Evolutionary conservation across 2,329 filamentous ascomycete species (phyloP), one percentile per base, ranked within the genome.

Genomic region (Leptographium galeiforme): DNA sequence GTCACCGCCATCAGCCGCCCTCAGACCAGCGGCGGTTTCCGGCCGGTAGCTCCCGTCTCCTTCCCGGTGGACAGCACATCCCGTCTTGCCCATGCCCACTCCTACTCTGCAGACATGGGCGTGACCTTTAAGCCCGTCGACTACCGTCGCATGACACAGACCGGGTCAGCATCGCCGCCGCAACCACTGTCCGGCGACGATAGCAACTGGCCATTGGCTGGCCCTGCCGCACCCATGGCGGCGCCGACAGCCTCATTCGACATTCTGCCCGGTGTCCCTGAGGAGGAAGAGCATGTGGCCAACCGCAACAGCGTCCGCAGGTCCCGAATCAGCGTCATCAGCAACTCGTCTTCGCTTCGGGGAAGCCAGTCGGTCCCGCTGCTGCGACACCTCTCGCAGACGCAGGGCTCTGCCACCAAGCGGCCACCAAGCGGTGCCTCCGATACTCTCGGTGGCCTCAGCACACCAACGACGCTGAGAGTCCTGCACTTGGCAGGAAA

Each of bases 241-340:
- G 18, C 55, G 6, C 38, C 50, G 2, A 44, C 54, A 7, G 36
- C 55, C 11, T 36, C 67, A 11, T 72, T 68, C 55, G 73, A 74
- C 52, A 66, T 72, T 19, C 67, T 84, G 18, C 71, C 79, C 7
- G 75, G 82, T 59, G 79, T 84, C 5, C 77, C 79, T 1, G 80
- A 84, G 61, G 80, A 84, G 60, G 80, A 84, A 38, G 80, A 83
- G 57, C 70, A 72, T 54, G 63, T 65, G 47, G 64, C 62, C 50
- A 61, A 62, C 36, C 60, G 60, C 32, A 69, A 64, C 53, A 58
- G 55, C 38, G 32, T 55, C 12, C 58, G 48, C 43, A 68, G 63
- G 51, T 72, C 71, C 32, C 70, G 68, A 30, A 63, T 67, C 44
- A 79, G 72, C 62, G 57, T 74, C 19, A 61, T 67, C 16, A 77